Base-by-base conservation (phyloP, 2,329 filamentous ascomycete genomes). In the Aspergillus sp. region DNA sequence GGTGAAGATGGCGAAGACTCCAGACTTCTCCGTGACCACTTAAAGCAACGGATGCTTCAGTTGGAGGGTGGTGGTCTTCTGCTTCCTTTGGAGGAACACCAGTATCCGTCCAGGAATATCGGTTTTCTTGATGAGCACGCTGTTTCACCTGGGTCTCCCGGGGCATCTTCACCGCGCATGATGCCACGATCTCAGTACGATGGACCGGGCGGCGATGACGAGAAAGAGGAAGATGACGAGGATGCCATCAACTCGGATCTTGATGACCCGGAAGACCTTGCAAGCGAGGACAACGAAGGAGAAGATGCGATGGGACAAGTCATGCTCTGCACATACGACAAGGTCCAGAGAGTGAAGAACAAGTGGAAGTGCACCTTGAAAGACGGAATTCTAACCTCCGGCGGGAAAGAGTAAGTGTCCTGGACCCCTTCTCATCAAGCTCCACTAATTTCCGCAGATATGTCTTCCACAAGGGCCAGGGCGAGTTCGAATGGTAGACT, bases 301-400 rank as follows among this genome's bases (percentile, higher is more conserved):
- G 86, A 93, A 39, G 88, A 93, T 26, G 75, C 79, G 22, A 75
- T 82, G 44, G 80, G 81, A 1, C 83, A 93, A 48, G 88, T 93
- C 55, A 96, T 98, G 84, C 78, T 98, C 25, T 98, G 91, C 68
- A 95, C 93, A 57, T 98, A 98, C 58, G 91, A 98, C 68, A 98
- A 98, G 68, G 91, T 98, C 7, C 89, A 96, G 64, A 75, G 91
- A 29, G 91, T 96, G 52, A 98, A 98, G 78, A 98, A 96, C 67
- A 98, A 91, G 75, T 91, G 84, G 84, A 98, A 98, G 82, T 98
- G 91, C 64, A 88, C 86, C 1, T 77, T 98, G 43, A 96, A 96
- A 67, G 91, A 98, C 52, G 91, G 91, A 13, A 84, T 98, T 12
- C 71, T 98, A 46, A 93, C 84, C 27, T 86, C 93, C 24, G 88